These are phyloP conservation scores for Skeletonema menzelii DNA, from an alignment of 108 stramenopile species.

Conservation along the genomic window DNA sequence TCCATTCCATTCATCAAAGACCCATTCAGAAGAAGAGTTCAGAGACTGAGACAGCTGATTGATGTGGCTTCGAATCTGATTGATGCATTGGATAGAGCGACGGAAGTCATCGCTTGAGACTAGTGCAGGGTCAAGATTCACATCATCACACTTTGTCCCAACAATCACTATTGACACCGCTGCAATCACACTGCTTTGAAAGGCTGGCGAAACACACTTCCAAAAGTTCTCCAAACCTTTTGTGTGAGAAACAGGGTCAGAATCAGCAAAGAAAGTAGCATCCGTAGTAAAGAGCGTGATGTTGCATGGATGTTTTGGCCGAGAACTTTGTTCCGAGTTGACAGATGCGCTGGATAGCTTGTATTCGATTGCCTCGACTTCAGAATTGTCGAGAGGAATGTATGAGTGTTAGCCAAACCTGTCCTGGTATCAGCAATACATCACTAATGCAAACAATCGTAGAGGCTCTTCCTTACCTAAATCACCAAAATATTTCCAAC, in stretches of 20 bases:
- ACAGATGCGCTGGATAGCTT: neutral
- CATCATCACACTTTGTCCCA: neutral
- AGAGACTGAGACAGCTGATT: slow-evolving; percentile 16
- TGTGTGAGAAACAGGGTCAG: slow-evolving; percentile 13
- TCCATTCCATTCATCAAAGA: neutral
- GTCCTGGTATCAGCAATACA: neutral
- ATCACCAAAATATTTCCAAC: slow-evolving; percentile 45
- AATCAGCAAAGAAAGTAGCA: slow-evolving; percentile 41
- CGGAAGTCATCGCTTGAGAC: slow-evolving; percentile 5
- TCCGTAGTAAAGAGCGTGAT: slow-evolving; percentile 51
- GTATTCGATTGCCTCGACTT: slow-evolving; percentile 21
- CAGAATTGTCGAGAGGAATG: neutral
- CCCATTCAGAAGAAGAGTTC: neutral
- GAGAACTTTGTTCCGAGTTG: neutral
- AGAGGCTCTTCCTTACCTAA: slow-evolving; percentile 24
- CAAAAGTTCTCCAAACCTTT: slow-evolving; percentile 29
- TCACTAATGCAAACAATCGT: neutral
- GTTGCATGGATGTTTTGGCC: neutral
- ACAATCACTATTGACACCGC: slow-evolving; percentile 24
- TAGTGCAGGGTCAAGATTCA: neutral
- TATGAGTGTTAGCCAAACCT: neutral
- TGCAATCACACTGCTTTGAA: slow-evolving; percentile 14
- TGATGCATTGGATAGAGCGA: slow-evolving; percentile 31
- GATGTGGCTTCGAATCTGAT: slow-evolving; percentile 25
- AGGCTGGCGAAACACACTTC: slow-evolving; percentile 21